Conservation (phyloP, 768 basidiomycete genomes). For the Pleurotus tuber-regium region DNA sequence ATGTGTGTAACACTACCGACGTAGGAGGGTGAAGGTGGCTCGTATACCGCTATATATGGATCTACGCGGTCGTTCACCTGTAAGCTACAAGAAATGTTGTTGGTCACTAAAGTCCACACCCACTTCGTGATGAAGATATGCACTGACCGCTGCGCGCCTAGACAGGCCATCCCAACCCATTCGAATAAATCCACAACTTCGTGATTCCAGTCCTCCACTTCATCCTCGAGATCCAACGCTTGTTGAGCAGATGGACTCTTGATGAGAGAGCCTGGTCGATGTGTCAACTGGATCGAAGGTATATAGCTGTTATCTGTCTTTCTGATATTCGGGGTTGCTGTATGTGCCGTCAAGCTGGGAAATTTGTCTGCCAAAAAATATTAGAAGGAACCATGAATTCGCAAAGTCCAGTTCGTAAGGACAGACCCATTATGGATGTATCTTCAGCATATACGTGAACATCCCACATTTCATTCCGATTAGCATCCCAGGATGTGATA, state of each 20-base stretch:
- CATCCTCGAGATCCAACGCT: slow-evolving; percentile 24
- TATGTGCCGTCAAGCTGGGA: not conserved
- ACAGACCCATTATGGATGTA: slow-evolving; percentile 10
- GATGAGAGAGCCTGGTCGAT: not conserved
- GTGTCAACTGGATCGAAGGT: slow-evolving; percentile 33
- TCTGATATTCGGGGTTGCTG: slow-evolving; percentile 16
- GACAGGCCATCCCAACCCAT: slow-evolving; percentile 69
- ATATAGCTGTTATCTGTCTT: slow-evolving; percentile 34
- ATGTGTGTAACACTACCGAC: slow-evolving; percentile 51
- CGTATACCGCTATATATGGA: slow-evolving; percentile 68
- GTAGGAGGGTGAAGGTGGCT: slow-evolving; percentile 42
- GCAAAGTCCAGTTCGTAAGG: not conserved
- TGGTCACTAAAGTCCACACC: not conserved
- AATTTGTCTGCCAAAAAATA: not conserved
- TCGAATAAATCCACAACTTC: slow-evolving; percentile 53
- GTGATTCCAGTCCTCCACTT: slow-evolving; percentile 49
- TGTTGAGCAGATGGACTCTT: slow-evolving; percentile 13
- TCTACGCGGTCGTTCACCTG: slow-evolving; percentile 62
- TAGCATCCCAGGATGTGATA: slow-evolving; percentile 48
- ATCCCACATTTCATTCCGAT: slow-evolving; percentile 42
- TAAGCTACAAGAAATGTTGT: too few relatives aligned
- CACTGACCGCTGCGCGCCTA: slow-evolving; percentile 59
- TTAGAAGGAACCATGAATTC: not conserved
- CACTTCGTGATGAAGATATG: not conserved
- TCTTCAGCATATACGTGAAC: slow-evolving; percentile 38